Conservation (phyloP, 2,329 filamentous ascomycete species). For the Talaromyces sp. region DNA sequence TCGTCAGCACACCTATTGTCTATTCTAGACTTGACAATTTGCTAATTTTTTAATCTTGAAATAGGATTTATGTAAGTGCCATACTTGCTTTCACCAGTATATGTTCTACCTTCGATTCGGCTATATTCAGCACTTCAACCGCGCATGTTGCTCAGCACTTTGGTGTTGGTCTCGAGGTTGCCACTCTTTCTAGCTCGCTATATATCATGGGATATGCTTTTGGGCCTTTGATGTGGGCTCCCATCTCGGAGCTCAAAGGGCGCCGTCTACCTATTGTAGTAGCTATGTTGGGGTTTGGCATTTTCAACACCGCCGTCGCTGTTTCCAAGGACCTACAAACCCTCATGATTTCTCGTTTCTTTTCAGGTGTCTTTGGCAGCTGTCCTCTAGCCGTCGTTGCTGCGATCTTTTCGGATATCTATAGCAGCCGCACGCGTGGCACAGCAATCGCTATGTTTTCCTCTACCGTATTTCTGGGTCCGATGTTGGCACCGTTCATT, state of each 20-base stretch:
- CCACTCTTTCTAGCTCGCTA: conserved; percentile 42
- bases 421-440: conserved; percentile 40
- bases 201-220: conserved; percentile 27
- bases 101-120: conserved; percentile 20
- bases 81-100: conserved; percentile 32
- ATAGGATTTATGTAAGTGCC: conserved; percentile 64
- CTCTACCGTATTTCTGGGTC: conserved; percentile 44
- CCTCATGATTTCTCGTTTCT: conserved; percentile 50
- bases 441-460: conserved; percentile 44
- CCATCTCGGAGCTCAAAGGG: conserved; percentile 45
- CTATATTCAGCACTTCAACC: conserved; percentile 48
- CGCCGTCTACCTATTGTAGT: conserved; percentile 45
- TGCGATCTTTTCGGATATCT: conserved; percentile 48
- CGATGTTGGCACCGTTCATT: conserved; percentile 36
- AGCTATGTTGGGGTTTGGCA: conserved; percentile 43
- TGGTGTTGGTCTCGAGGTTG: conserved; percentile 53
- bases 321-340: conserved; percentile 50
- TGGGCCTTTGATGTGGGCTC: conserved; percentile 37
- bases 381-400: conserved; percentile 47
- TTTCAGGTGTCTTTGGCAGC: conserved; percentile 48
- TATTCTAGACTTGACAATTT: neutral
- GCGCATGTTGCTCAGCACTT: conserved; percentile 56
- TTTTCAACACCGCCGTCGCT: conserved; percentile 52
- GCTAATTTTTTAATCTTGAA: neutral
- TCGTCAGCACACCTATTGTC: neutral